Evolutionary conservation across 768 basidiomycete genomes (phyloP).

Genomic region (Xerocomellus amylosporus): DNA sequence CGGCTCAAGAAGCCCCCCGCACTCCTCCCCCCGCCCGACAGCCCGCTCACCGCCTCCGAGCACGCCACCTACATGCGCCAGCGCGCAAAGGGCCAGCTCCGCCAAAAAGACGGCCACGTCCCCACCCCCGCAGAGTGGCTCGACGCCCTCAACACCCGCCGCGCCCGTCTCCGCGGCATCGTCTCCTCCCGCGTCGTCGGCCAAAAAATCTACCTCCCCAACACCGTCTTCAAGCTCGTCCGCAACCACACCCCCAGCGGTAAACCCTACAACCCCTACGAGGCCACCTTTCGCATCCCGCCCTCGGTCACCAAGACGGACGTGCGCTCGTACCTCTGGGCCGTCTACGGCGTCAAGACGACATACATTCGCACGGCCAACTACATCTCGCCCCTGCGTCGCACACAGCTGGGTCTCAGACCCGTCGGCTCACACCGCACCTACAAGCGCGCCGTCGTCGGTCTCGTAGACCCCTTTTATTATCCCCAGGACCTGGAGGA

Average conservation of each 20-base stretch:
- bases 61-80: conserved; percentile 58
- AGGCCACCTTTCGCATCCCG: conserved; percentile 93
- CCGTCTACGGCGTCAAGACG: conserved; percentile 84
- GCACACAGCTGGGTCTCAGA: conserved; percentile 27
- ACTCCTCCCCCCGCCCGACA: conserved; percentile 33
- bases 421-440: conserved; percentile 44
- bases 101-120: conserved; percentile 32
- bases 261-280: conserved; percentile 88
- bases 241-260: conserved; percentile 77
- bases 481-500: conserved; percentile 82
- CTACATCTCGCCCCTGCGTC: conserved; percentile 59
- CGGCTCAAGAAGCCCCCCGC: conserved; percentile 48
- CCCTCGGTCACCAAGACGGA: conserved; percentile 89
- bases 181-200: conserved; percentile 62
- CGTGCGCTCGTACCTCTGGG: conserved; percentile 76
- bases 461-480: conserved; percentile 90
- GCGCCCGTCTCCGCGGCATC: conserved; percentile 69
- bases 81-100: conserved; percentile 51
- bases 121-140: conserved; percentile 60
- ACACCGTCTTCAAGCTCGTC: conserved; percentile 77
- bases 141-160: conserved; percentile 49
- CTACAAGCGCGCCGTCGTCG: conserved; percentile 91
- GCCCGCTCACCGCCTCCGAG: conserved; percentile 66
- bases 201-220: conserved; percentile 85
- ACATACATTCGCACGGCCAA: conserved; percentile 97